A percentile compares a stretch with the other conserved stretches of the same genome.
These are phyloP conservation scores for Yamadazyma phyllophila DNA, from an alignment of 805 yeast genomes.

Conservation along the genomic window DNA sequence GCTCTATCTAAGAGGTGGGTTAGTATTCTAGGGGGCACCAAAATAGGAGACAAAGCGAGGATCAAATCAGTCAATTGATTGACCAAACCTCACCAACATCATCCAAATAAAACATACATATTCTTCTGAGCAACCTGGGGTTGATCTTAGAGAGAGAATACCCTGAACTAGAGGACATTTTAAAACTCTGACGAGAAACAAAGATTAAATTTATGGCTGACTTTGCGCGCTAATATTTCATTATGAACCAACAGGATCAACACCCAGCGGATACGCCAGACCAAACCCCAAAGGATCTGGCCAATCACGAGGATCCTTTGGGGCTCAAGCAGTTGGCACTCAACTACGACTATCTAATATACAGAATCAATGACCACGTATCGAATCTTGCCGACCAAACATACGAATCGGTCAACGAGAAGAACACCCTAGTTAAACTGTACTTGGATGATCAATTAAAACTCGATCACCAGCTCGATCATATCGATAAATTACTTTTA, in stretches of 20 bases:
- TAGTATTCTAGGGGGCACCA: background rate
- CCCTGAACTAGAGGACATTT: constrained; percentile 15
- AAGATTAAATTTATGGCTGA: background rate
- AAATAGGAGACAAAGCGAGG: no score
- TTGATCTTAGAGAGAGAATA: constrained; percentile 45
- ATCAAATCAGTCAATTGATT: background rate
- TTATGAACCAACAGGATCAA: background rate
- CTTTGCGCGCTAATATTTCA: constrained; percentile 1
- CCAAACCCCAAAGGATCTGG: background rate
- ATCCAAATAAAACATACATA: constrained; percentile 31
- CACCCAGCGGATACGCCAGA: background rate
- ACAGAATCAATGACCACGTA: constrained; percentile 58
- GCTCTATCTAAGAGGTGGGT: constrained; percentile 56
- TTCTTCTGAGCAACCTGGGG: constrained; percentile 45
- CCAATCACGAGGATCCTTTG: constrained; percentile 52
- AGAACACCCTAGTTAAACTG: constrained; percentile 27
- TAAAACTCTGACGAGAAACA: background rate
- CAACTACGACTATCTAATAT: constrained; percentile 63
- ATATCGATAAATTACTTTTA: constrained; percentile 37
- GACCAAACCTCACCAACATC: background rate
- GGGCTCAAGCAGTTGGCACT: constrained; percentile 58
- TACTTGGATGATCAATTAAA: constrained; percentile 22
- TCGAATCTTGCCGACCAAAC: constrained; percentile 44
- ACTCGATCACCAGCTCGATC: constrained; percentile 40
- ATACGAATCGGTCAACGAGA: constrained; percentile 26